Conservation (phyloP, 257 asterid genomes). For the Solanum gandarillasii region DNA sequence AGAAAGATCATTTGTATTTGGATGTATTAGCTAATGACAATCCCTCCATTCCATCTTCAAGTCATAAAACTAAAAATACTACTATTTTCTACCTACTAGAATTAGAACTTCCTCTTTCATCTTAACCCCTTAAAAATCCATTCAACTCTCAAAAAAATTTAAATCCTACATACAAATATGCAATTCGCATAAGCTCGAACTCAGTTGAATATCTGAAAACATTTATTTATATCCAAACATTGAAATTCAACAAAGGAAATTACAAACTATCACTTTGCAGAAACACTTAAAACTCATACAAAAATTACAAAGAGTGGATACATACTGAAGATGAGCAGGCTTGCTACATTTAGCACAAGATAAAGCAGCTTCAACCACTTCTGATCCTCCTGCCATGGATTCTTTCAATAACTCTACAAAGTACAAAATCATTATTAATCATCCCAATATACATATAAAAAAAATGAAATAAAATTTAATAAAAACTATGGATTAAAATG, state of each 20-base stretch:
- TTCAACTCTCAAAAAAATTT: neutral
- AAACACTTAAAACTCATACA: neutral
- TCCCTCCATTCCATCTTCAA: neutral
- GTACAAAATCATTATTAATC: neutral
- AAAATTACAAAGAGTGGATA: neutral
- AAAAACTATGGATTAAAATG: neutral
- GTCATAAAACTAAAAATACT: neutral
- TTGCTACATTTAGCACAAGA: conserved; percentile 82
- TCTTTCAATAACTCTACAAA: neutral
- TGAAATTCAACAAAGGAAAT: neutral
- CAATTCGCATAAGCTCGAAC: neutral
- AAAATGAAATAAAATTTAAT: too few species aligned
- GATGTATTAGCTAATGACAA: neutral
- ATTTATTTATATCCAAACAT: neutral
- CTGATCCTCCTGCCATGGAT: conserved; percentile 63
- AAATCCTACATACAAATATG: neutral
- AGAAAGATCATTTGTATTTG: neutral
- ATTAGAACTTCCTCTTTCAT: neutral
- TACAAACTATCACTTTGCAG: neutral
- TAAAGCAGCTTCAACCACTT: conserved; percentile 32
- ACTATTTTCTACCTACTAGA: neutral
- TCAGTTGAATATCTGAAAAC: neutral
- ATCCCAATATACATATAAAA: neutral
- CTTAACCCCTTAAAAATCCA: neutral
- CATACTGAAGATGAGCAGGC: conserved; percentile 84